Evolutionary conservation across 345 rosid species (phyloP), one percentile per base, ranked within the genome.

Genomic region (Cochlearia excelsa): DNA sequence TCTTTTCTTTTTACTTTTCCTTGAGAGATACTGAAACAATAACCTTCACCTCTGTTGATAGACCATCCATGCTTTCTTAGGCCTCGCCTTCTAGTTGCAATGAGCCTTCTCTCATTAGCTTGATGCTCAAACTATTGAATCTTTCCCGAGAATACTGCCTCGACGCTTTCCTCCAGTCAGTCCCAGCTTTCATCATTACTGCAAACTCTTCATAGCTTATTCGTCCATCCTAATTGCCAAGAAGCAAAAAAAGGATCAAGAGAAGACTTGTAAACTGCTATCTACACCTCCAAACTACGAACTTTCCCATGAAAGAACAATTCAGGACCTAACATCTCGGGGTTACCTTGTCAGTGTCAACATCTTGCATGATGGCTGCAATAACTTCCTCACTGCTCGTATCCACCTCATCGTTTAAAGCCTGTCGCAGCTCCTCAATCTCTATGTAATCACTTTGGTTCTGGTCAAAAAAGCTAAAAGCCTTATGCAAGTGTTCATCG

Each of bases 281-380:
- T n/a, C n/a, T n/a, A n/a, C n/a, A n/a, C n/a, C n/a, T n/a, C n/a
- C n/a, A n/a, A n/a, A n/a, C n/a, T n/a, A n/a, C n/a, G n/a, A n/a
- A n/a, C n/a, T n/a, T n/a, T n/a, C n/a, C n/a, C n/a, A n/a, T n/a
- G n/a, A n/a, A n/a, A n/a, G n/a, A n/a, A n/a, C n/a, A n/a, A n/a
- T n/a, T n/a, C n/a, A n/a, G n/a, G n/a, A n/a, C n/a, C n/a, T n/a
- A n/a, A n/a, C n/a, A n/a, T n/a, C n/a, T n/a, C n/a, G n/a, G n/a
- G n/a, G 26, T 67, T 64, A 86, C 95, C 98, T 86, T 92, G 87
- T 92, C 97, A 26, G 97, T 80, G 70, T 92, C 98, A 27, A 92
- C 97, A 45, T 92, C 98, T n/a, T 66, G 98, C 97, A 88, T 92
- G 57, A 92, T 86, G 54, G 93, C 88, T 44, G 70, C 67, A 45